These are phyloP conservation scores for Musa troglodytarum DNA, from an alignment of 176 grass and related monocot genomes.

Conservation along the genomic window DNA sequence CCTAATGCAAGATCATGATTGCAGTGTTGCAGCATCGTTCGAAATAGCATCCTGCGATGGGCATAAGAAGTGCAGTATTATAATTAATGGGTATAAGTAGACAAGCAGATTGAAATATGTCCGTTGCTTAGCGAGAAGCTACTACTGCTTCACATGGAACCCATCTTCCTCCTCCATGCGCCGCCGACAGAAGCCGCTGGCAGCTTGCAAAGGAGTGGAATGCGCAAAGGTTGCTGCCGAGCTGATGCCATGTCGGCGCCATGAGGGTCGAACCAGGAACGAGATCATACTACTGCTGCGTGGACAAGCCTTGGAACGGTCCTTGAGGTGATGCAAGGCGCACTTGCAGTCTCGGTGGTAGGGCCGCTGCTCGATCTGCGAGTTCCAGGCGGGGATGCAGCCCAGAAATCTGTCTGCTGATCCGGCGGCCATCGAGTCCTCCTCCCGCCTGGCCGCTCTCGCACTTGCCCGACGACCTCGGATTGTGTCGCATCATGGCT, in stretches of 20 bases:
- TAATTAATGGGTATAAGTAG: no score
- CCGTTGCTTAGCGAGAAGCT: not conserved
- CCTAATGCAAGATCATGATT: no score
- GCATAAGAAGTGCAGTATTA: no score
- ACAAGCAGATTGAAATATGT: not conserved
- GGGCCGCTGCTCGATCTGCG: not conserved
- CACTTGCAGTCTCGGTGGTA: constrained; percentile 9
- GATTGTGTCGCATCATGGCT: not conserved
- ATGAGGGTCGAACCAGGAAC: not conserved
- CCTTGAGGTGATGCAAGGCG: not conserved
- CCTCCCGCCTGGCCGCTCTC: not conserved
- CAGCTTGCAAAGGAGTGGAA: no score
- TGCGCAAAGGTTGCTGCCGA: no score
- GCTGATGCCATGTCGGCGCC: no score
- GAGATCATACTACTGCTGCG: not conserved
- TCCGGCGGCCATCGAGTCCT: not conserved
- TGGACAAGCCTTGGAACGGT: not conserved
- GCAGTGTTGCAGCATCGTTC: no score
- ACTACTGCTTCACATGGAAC: not conserved
- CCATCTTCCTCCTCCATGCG: not conserved
- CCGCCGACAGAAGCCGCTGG: not conserved
- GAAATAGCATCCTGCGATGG: no score
- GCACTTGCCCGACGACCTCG: not conserved
- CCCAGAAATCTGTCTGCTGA: not conserved
- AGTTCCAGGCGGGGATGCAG: not conserved